phyloP scores from a whole-genome alignment of 441 rosid species.

The Eutrema salsugineum region DNA sequence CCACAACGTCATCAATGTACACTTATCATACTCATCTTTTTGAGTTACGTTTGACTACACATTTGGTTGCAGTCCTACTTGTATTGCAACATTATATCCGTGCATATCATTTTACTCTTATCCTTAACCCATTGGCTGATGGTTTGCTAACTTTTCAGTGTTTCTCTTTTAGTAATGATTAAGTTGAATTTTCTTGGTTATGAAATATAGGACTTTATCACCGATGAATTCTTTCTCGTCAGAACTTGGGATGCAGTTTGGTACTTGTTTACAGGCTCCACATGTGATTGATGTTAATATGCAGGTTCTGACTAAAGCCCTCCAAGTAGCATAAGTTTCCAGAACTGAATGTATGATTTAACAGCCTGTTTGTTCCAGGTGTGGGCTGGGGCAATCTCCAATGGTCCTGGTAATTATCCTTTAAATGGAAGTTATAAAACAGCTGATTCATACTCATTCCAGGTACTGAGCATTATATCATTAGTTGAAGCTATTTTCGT shows the following conservation, averaged over 20 bases:
- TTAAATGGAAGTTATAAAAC: constrained; percentile 91
- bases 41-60: not conserved
- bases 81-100: not conserved
- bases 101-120: not conserved
- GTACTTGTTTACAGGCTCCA: constrained; percentile 95
- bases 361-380: constrained; percentile 52
- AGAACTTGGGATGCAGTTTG: constrained; percentile 94
- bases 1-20: not conserved
- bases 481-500: constrained; percentile 8
- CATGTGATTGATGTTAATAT: constrained; percentile 83
- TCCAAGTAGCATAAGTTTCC: constrained; percentile 18
- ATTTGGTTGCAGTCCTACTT: not conserved
- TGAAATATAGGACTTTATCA: constrained; percentile 71
- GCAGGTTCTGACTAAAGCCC: constrained; percentile 53
- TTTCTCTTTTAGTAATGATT: constrained; percentile 14
- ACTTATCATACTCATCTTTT: not conserved
- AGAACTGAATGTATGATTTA: constrained; percentile 17
- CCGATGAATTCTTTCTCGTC: constrained; percentile 95
- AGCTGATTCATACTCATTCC: constrained; percentile 79
- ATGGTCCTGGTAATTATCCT: constrained; percentile 73
- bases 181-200: constrained; percentile 13
- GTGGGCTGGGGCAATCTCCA: constrained; percentile 72
- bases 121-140: constrained; percentile 6
- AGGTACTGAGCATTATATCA: constrained; percentile 45
- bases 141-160: not conserved